A percentile compares a stretch with the other conserved stretches of the same genome.
phyloP scores from a whole-genome alignment of 305 asterid species.

The Fraxinus sp. region DNA sequence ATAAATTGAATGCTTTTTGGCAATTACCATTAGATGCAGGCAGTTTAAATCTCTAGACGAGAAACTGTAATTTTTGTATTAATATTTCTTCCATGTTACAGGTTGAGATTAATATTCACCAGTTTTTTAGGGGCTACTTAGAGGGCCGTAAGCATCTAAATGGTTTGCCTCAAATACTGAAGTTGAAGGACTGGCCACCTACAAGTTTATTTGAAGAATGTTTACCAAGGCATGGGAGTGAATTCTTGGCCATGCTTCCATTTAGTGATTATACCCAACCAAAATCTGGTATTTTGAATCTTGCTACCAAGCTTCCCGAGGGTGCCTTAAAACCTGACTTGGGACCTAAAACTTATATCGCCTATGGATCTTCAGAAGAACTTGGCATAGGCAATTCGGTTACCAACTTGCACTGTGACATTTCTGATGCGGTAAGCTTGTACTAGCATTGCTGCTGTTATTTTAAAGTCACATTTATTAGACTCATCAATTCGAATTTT shows the following conservation, averaged over 20 bases:
- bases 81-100: slow-evolving; percentile 29
- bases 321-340: slow-evolving; percentile 71
- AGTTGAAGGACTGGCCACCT: slow-evolving; percentile 92
- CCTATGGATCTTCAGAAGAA: slow-evolving; percentile 67
- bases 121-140: slow-evolving; percentile 74
- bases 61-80: not conserved
- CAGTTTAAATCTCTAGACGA: not conserved
- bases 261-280: slow-evolving; percentile 74
- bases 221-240: slow-evolving; percentile 72
- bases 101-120: slow-evolving; percentile 66
- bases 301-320: slow-evolving; percentile 74
- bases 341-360: slow-evolving; percentile 87
- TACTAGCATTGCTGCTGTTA: slow-evolving; percentile 6
- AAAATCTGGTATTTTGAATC: slow-evolving; percentile 55
- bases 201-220: slow-evolving; percentile 64
- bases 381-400: slow-evolving; percentile 81
- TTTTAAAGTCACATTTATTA: slow-evolving; percentile 8
- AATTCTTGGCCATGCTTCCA: slow-evolving; percentile 76
- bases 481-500: not conserved
- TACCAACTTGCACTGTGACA: slow-evolving; percentile 74
- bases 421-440: slow-evolving; percentile 75
- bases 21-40: not conserved
- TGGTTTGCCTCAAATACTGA: slow-evolving; percentile 78
- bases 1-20: not conserved
- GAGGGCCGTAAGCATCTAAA: slow-evolving; percentile 58